Evolutionary conservation across 768 basidiomycete genomes (phyloP).

Genomic region (Serendipita sp.): DNA sequence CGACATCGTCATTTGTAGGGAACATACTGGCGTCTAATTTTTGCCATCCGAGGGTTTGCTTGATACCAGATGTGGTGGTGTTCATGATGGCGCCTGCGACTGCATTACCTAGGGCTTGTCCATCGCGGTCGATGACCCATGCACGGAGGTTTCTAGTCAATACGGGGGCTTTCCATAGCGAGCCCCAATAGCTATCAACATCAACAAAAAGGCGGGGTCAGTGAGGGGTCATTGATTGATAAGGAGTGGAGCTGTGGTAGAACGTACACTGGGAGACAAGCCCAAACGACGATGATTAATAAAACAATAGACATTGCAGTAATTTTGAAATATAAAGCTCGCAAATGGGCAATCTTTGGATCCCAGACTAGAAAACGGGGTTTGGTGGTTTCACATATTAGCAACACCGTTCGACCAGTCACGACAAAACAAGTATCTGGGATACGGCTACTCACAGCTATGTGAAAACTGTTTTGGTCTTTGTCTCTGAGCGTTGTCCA

Average conservation of each 20-base stretch:
- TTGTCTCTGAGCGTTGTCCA: neutral
- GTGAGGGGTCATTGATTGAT: conserved; percentile 9
- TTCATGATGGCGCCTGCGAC: conserved; percentile 18
- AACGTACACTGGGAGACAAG: conserved; percentile 24
- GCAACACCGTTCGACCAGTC: too few species aligned
- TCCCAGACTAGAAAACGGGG: conserved; percentile 13
- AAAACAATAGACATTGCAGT: conserved; percentile 18
- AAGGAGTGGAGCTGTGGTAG: conserved; percentile 3
- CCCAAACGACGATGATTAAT: conserved; percentile 25
- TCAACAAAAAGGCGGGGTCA: neutral
- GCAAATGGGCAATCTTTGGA: conserved; percentile 14
- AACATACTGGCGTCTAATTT: conserved; percentile 12
- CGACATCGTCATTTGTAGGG: conserved; percentile 19
- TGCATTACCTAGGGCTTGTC: conserved; percentile 19
- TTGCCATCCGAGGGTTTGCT: conserved; percentile 15
- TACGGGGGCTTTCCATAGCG: conserved; percentile 12
- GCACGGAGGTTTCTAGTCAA: conserved; percentile 21
- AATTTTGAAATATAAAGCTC: conserved; percentile 19
- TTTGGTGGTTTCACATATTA: neutral
- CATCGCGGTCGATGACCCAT: conserved; percentile 28
- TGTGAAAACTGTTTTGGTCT: neutral
- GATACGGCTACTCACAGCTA: neutral
- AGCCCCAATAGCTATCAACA: conserved; percentile 16
- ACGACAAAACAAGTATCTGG: too few species aligned
- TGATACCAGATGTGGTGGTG: conserved; percentile 12